Evolutionary conservation across 2,329 filamentous ascomycete genomes (phyloP).

Genomic region (Fusarium devonianum): DNA sequence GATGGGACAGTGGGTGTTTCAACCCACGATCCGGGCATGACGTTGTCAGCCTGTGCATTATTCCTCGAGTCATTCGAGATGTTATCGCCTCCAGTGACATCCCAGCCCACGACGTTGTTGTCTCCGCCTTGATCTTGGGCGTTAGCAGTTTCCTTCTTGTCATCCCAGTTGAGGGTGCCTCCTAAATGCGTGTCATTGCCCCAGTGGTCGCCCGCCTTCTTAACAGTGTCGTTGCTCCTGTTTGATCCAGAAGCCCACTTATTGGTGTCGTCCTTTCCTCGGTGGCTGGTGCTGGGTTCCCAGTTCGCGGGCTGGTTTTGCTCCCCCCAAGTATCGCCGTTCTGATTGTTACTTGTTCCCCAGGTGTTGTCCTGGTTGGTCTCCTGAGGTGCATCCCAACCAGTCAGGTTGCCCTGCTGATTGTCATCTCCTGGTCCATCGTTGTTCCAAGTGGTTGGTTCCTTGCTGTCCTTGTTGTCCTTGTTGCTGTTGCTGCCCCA

Average conservation of each 20-base stretch:
- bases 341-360: constrained; percentile 10
- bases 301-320: constrained; percentile 14
- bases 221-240: constrained; percentile 26
- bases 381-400: not conserved
- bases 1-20: constrained; percentile 9
- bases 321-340: not conserved
- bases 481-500: constrained; percentile 8
- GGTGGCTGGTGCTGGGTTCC: constrained; percentile 12
- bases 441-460: not conserved
- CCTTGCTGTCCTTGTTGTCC: not conserved
- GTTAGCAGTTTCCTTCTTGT: constrained; percentile 12
- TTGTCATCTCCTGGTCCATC: constrained; percentile 2
- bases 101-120: constrained; percentile 28
- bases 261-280: constrained; percentile 5
- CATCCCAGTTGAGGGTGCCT: constrained; percentile 3
- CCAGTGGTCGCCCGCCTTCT: constrained; percentile 31
- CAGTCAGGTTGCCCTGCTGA: constrained; percentile 3
- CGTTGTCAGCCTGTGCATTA: constrained; percentile 27
- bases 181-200: constrained; percentile 28
- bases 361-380: constrained; percentile 11
- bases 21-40: constrained; percentile 47
- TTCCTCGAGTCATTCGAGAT: constrained; percentile 5
- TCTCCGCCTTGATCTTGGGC: constrained; percentile 21
- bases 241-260: constrained; percentile 24
- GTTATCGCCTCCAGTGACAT: constrained; percentile 6